Evolutionary conservation across 2,329 filamentous ascomycete species (phyloP).

Genomic region (Epichloe sibirici): DNA sequence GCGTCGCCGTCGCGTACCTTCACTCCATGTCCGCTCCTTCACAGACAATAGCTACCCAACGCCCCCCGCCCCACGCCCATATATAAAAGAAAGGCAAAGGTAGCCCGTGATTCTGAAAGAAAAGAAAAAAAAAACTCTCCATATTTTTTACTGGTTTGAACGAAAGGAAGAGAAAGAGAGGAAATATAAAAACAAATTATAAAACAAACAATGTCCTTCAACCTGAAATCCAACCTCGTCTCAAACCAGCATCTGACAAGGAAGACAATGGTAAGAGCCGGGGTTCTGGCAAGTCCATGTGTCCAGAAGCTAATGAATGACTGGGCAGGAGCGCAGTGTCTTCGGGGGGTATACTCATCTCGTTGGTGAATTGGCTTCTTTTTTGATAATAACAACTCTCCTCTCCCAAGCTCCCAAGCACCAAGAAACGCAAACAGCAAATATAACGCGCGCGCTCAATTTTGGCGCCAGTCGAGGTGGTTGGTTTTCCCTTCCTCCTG

Average conservation of each 20-base stretch:
- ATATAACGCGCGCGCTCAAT: neutral
- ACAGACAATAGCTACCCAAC: slow-evolving; percentile 1
- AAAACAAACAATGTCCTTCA: slow-evolving; percentile 1
- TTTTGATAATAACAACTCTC: neutral
- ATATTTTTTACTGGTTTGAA: neutral
- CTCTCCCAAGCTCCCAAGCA: neutral
- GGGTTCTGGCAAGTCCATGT: neutral
- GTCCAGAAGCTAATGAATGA: neutral
- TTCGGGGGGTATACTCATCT: slow-evolving; percentile 5
- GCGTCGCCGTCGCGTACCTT: neutral
- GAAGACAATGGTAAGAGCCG: neutral
- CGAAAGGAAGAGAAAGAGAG: neutral
- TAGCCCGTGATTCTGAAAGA: neutral
- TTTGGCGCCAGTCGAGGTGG: slow-evolving; percentile 1
- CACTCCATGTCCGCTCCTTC: neutral
- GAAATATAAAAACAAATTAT: neutral
- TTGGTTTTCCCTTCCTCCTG: neutral
- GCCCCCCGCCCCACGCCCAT: slow-evolving; percentile 1
- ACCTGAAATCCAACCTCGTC: slow-evolving; percentile 3
- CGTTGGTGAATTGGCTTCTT: neutral
- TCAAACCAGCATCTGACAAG: neutral
- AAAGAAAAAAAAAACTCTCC: neutral
- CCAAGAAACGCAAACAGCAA: neutral
- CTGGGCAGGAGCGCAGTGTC: slow-evolving; percentile 4
- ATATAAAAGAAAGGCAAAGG: neutral